Base-by-base conservation (phyloP, 306 rosid genomes). In the Lathyrus oleraceus region DNA sequence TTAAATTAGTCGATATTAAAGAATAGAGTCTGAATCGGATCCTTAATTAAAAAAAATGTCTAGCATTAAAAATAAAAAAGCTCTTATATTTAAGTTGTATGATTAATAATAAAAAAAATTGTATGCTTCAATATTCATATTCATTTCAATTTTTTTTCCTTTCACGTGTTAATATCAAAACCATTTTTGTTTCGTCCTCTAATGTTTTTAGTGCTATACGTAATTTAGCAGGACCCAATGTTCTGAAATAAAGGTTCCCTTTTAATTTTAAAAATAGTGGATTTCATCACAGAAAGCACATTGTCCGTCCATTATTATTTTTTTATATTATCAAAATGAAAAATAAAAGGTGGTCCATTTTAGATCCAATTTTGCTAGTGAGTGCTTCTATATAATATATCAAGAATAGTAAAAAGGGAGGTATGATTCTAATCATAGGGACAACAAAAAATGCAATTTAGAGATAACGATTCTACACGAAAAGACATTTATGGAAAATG, bases 271-370 rank as follows among this genome's bases (percentile, higher is more conserved):
- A n/a, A 66, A 71, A 4, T 48, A 73, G 79, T 79, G 83, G 83
- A 69, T 68, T 74, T 73, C 32, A 53, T 66, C 17, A 17, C 17
- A 23, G 48, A 74, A 79, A 79, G 64, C 64, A 54, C 61, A 49
- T 5, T 69, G 70, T 70, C 69, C 76, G 69, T 69, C 68, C 76
- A 61, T 69, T 69, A 52, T 35, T 65, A 43, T 71, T 20, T 38
- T 72, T 60, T 19, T 11, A 28, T 71, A 38, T 51, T 77, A 61
- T 65, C 48, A 72, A 78, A 65, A 65, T 60, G 59, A 19, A 61
- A 71, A 28, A 49, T 56, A 59, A 78, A 62, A 8, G 53, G 73
- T 69, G 80, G 73, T 79, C 79, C 83, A 23, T 74, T 74, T 63
- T 25, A 14, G 19, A 10, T 62, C 4, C 72, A 61, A 68, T 73